phyloP scores from a whole-genome alignment of 371 early-diverging fungal genomes.

The Blakeslea trispora region DNA sequence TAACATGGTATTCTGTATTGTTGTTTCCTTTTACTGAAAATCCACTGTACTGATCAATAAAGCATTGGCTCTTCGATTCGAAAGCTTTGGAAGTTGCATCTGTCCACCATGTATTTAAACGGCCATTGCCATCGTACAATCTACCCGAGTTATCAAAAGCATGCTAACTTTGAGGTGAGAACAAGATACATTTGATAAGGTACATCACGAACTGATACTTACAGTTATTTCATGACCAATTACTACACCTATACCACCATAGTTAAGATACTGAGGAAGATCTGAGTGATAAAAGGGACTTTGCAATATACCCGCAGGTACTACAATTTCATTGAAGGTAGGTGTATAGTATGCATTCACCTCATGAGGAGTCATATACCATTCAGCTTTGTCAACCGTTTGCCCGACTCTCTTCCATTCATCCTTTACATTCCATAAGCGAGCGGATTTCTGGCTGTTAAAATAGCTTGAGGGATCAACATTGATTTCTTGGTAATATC shows the following conservation, averaged over 20 bases:
- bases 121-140: conserved; percentile 52
- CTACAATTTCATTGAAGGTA: conserved; percentile 54
- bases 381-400: conserved; percentile 48
- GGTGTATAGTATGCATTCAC: conserved; percentile 68
- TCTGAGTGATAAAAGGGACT: conserved; percentile 45
- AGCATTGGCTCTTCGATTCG: conserved; percentile 56
- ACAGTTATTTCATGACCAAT: conserved; percentile 68
- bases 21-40: conserved; percentile 38
- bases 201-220: conserved; percentile 3
- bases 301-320: conserved; percentile 65
- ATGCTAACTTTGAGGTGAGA: conserved; percentile 25
- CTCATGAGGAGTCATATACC: conserved; percentile 61
- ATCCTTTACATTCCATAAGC: conserved; percentile 22
- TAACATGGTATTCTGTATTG: conserved; percentile 34
- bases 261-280: conserved; percentile 56
- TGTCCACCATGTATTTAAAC: conserved; percentile 68
- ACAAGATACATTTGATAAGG: not conserved
- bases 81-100: conserved; percentile 51
- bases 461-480: conserved; percentile 41
- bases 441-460: conserved; percentile 37
- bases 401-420: conserved; percentile 36
- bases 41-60: conserved; percentile 63
- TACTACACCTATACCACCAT: conserved; percentile 62
- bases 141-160: conserved; percentile 58
- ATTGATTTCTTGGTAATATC: conserved; percentile 41